Evolutionary conservation across 768 basidiomycete species (phyloP).

Genomic region (Mycena belliarum): DNA sequence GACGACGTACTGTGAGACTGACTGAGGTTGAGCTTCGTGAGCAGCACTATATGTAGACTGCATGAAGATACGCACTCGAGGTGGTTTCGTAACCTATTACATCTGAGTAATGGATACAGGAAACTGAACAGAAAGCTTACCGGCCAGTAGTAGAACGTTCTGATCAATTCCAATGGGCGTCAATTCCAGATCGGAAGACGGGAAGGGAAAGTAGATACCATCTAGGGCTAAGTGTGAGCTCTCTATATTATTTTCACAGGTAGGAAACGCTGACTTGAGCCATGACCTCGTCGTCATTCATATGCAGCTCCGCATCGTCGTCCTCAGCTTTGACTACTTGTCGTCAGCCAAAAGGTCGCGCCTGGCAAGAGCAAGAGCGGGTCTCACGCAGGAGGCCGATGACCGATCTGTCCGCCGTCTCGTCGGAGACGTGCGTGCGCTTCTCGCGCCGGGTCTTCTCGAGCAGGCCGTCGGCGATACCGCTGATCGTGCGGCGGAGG

Average conservation of each 20-base stretch:
- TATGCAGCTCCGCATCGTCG: constrained; percentile 17
- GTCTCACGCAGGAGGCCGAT: constrained; percentile 14
- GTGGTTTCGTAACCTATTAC: constrained; percentile 43
- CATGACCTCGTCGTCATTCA: constrained; percentile 30
- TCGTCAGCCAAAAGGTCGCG: background rate
- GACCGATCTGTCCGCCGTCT: constrained; percentile 17
- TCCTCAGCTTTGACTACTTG: constrained; percentile 20
- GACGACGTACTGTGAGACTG: constrained; percentile 21
- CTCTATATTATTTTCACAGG: background rate
- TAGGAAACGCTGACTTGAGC: constrained; percentile 27
- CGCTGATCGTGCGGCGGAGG: constrained; percentile 10
- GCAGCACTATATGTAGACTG: background rate
- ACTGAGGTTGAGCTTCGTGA: constrained; percentile 10
- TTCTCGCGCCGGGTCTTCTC: constrained; percentile 17
- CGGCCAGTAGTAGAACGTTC: constrained; percentile 37
- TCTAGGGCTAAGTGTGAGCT: background rate
- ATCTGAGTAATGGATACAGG: background rate
- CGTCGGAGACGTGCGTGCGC: constrained; percentile 7
- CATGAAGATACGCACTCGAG: constrained; percentile 29
- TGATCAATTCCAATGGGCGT: constrained; percentile 16
- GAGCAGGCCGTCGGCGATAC: constrained; percentile 19
- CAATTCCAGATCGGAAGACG: background rate
- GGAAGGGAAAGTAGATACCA: background rate
- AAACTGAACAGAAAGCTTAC: background rate
- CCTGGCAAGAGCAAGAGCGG: background rate